Base-by-base conservation (phyloP, 1,284 basidiomycete genomes). In the Rhodotorula mucilaginosa region DNA sequence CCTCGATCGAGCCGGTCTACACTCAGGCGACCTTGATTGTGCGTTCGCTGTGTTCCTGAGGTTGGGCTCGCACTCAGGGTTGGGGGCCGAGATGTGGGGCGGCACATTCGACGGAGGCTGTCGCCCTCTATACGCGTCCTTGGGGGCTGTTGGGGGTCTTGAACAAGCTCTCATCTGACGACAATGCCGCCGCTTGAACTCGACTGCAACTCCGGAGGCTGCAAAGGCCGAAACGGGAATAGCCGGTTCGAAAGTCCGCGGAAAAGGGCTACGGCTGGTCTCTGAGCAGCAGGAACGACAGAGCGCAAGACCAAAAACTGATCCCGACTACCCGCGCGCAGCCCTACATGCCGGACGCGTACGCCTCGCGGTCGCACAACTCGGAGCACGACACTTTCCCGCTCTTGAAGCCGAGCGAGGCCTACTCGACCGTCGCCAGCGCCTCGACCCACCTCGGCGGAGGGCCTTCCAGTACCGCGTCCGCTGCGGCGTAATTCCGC, bases 341-440 rank as follows among this genome's bases (percentile, higher is more conserved):
- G 68, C 68, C 68, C 46, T 7, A 26, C 16, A 44, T 52, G 26
- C 68, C 68, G 23, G 68, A 69, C 58, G 8, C 59, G 19, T 69
- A 62, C 65, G 31, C 39, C 47, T 34, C n/a, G 48, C 48, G 48
- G 13, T 58, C 67, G 21, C 48, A 19, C 26, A 44, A 52, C 21
- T 52, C 51, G 19, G 51, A 52, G n/a, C 21, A 23, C 23, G 26
- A 23, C 26, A n/a, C 10, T 0, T n/a, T 16, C n/a, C 39, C 39
- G n/a, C 39, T 34, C 51, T 39, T 39, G 18, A 21, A 63, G 44
- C 39, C 52, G n/a, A 26, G 34, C 19, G 52, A 23, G 23, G 52
- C n/a, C 39, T 21, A 46, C 51, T 21, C 51, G 52, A 69, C 68
- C 13, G 68, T 65, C n/a, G 29, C 68, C 16, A 26, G 31, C 16